These are phyloP conservation scores for Talaromyces piceae DNA, from an alignment of 2,329 filamentous ascomycete species.

Conservation along the genomic window DNA sequence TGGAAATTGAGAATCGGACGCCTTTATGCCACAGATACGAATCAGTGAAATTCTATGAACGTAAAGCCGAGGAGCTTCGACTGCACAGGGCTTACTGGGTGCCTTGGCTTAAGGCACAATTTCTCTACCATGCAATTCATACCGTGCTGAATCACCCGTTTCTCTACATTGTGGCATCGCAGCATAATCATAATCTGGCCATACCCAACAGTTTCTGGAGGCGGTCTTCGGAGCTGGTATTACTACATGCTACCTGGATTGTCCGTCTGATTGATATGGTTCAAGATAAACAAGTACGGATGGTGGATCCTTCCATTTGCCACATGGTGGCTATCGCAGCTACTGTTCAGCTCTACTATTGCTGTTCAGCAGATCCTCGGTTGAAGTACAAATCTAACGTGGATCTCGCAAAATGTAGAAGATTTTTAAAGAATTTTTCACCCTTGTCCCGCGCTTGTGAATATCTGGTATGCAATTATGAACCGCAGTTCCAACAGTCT, in stretches of 20 bases:
- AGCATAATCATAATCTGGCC: slow-evolving; percentile 45
- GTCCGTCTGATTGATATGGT: slow-evolving; percentile 50
- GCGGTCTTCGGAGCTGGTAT: slow-evolving; percentile 44
- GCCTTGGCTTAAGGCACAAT: slow-evolving; percentile 48
- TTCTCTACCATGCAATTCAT: slow-evolving; percentile 47
- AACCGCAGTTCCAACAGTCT: neutral
- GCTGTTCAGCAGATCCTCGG: slow-evolving; percentile 42
- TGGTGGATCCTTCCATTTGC: slow-evolving; percentile 47
- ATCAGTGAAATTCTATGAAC: slow-evolving; percentile 46
- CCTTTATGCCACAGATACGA: slow-evolving; percentile 49
- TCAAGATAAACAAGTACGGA: slow-evolving; percentile 42
- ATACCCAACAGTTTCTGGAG: slow-evolving; percentile 51
- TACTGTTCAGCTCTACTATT: slow-evolving; percentile 49
- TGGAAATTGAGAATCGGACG: slow-evolving; percentile 36
- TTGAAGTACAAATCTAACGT: slow-evolving; percentile 47
- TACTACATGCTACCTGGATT: slow-evolving; percentile 49
- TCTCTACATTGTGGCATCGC: slow-evolving; percentile 46
- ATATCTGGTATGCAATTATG: slow-evolving; percentile 32
- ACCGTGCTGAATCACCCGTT: slow-evolving; percentile 49
- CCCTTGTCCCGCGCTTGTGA: slow-evolving; percentile 42
- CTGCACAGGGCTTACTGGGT: slow-evolving; percentile 44
- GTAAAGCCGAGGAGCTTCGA: slow-evolving; percentile 40
- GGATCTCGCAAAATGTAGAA: slow-evolving; percentile 46
- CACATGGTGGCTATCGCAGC: slow-evolving; percentile 47
- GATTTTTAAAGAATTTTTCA: slow-evolving; percentile 44